phyloP scores from a whole-genome alignment of 768 basidiomycete genomes.

The Boletus reticuloceps region DNA sequence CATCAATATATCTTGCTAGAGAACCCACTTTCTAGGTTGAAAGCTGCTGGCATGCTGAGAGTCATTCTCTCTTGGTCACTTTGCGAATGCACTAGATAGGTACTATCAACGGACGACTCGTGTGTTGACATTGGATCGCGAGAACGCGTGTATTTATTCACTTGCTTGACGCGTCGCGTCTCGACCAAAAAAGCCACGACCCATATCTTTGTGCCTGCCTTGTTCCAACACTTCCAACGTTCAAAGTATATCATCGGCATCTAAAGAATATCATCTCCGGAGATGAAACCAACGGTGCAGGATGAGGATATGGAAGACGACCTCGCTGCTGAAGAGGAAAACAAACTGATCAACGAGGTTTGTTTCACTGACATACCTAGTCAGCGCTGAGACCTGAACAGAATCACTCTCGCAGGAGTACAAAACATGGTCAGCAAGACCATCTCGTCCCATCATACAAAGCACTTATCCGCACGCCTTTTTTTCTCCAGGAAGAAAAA shows the following conservation, averaged over 20 bases:
- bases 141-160: slow-evolving; percentile 1
- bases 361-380: slow-evolving; percentile 16
- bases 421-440: slow-evolving; percentile 67
- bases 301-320: slow-evolving; percentile 77
- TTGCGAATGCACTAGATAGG: slow-evolving; percentile 8
- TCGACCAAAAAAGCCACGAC: slow-evolving; percentile 4
- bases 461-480: not conserved
- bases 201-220: not conserved
- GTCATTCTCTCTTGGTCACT: not conserved
- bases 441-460: not conserved
- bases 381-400: slow-evolving; percentile 7
- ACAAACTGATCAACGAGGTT: slow-evolving; percentile 86
- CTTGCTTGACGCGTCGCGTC: slow-evolving; percentile 28
- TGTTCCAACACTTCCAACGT: not conserved
- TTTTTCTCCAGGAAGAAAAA: slow-evolving; percentile 78
- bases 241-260: not conserved
- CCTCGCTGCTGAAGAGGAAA: slow-evolving; percentile 80
- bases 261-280: not conserved
- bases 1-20: slow-evolving; percentile 30
- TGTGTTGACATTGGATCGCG: not conserved
- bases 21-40: slow-evolving; percentile 10
- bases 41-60: slow-evolving; percentile 1
- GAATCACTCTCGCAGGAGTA: slow-evolving; percentile 56
- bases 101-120: not conserved
- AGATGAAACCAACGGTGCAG: slow-evolving; percentile 47